phyloP scores from a whole-genome alignment of 257 asterid genomes.

The Forsythia viridissima region DNA sequence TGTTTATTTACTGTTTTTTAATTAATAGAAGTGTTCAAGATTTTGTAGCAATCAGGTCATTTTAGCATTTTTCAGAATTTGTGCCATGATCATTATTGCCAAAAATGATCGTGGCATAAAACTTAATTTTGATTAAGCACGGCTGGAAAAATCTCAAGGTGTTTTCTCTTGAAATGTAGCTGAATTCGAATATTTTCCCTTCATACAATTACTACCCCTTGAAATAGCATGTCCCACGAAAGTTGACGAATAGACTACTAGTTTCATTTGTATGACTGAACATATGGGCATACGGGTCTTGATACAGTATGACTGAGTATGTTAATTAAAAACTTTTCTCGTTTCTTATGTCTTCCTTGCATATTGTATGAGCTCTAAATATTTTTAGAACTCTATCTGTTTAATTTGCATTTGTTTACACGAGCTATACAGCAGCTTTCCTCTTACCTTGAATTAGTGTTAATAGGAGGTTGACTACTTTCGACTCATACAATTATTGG shows the following conservation, averaged over 20 bases:
- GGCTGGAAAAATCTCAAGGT: not conserved
- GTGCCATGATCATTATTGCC: not conserved
- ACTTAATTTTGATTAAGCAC: not conserved
- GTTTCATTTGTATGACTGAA: not conserved
- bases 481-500: not conserved
- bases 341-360: not conserved
- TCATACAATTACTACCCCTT: not conserved
- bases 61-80: not conserved
- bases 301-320: not conserved
- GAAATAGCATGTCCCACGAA: not conserved
- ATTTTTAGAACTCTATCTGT: not conserved
- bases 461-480: not conserved
- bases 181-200: not conserved
- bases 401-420: not conserved
- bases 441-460: conserved; percentile 7
- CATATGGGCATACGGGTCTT: not conserved
- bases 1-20: not conserved
- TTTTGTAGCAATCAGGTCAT: not conserved
- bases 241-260: not conserved
- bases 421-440: not conserved
- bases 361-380: not conserved
- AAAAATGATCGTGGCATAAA: not conserved
- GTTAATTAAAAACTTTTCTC: not conserved
- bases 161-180: not conserved
- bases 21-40: not conserved